Conservation (phyloP, 352 stramenopile genomes). For the Pythium pyrilobum region DNA sequence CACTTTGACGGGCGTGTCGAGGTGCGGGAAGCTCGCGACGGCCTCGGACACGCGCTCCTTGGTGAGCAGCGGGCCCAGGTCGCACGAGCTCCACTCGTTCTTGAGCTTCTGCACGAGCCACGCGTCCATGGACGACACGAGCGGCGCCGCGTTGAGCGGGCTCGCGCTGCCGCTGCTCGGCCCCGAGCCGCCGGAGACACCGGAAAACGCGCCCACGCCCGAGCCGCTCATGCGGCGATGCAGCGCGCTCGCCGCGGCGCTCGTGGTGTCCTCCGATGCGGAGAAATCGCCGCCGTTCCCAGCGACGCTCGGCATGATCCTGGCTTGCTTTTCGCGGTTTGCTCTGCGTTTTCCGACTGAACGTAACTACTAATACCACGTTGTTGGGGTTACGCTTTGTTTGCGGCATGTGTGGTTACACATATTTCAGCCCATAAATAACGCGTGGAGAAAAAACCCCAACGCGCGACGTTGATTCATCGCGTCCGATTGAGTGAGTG, state of each 20-base stretch:
- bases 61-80: slow-evolving; percentile 58
- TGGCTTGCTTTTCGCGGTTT: background rate
- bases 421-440: slow-evolving; percentile 2
- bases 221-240: slow-evolving; percentile 1
- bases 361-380: too few species aligned
- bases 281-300: background rate
- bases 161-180: slow-evolving; percentile 3
- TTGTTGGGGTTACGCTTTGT: background rate
- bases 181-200: background rate
- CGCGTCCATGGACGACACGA: slow-evolving; percentile 22
- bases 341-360: background rate
- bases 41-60: slow-evolving; percentile 52
- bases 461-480: background rate
- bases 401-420: background rate
- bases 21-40: slow-evolving; percentile 44
- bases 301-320: background rate
- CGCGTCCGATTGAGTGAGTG: background rate
- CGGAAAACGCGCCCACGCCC: slow-evolving; percentile 1
- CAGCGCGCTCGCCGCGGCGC: background rate
- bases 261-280: background rate
- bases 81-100: slow-evolving; percentile 67
- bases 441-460: slow-evolving; percentile 1
- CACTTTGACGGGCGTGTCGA: slow-evolving; percentile 70
- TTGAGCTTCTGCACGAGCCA: slow-evolving; percentile 78
- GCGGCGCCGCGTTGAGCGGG: background rate